phyloP scores from a whole-genome alignment of 768 basidiomycete genomes.

The Hebeloma cylindrosporum region DNA sequence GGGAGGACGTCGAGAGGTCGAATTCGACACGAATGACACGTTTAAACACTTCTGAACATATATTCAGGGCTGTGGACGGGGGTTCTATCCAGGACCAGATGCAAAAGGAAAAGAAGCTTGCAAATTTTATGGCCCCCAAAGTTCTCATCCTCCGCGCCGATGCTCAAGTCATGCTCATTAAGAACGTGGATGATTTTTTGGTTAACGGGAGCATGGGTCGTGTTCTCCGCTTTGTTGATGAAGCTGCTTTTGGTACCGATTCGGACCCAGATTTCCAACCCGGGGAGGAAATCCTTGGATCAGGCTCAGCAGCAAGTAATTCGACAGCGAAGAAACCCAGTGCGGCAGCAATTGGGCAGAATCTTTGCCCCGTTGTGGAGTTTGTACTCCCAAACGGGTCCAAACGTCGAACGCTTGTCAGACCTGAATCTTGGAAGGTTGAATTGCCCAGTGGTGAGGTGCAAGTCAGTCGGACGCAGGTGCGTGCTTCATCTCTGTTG shows the following conservation, averaged over 20 bases:
- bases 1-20: slow-evolving; percentile 88
- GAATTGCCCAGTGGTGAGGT: slow-evolving; percentile 87
- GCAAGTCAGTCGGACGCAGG: slow-evolving; percentile 79
- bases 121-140: slow-evolving; percentile 88
- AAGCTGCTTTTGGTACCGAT: slow-evolving; percentile 44
- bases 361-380: slow-evolving; percentile 70
- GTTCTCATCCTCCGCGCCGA: slow-evolving; percentile 68
- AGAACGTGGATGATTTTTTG: slow-evolving; percentile 86
- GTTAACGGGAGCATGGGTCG: slow-evolving; percentile 96
- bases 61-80: slow-evolving; percentile 61
- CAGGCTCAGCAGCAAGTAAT: too few relatives aligned
- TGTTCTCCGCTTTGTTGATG: slow-evolving; percentile 71
- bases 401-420: slow-evolving; percentile 54
- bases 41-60: slow-evolving; percentile 52
- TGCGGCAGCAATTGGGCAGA: slow-evolving; percentile 17
- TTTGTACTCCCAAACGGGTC: slow-evolving; percentile 64
- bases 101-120: slow-evolving; percentile 75
- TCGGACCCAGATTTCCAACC: too few relatives aligned
- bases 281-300: too few relatives aligned
- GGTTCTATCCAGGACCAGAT: slow-evolving; percentile 53
- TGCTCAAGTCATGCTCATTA: slow-evolving; percentile 94
- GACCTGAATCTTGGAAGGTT: slow-evolving; percentile 80
- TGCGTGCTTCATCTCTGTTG: slow-evolving; percentile 31
- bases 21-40: slow-evolving; percentile 68
- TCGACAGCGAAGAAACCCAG: slow-evolving; percentile 27